Conservation (phyloP, 352 stramenopile genomes). For the Pythium phragmitis region DNA sequence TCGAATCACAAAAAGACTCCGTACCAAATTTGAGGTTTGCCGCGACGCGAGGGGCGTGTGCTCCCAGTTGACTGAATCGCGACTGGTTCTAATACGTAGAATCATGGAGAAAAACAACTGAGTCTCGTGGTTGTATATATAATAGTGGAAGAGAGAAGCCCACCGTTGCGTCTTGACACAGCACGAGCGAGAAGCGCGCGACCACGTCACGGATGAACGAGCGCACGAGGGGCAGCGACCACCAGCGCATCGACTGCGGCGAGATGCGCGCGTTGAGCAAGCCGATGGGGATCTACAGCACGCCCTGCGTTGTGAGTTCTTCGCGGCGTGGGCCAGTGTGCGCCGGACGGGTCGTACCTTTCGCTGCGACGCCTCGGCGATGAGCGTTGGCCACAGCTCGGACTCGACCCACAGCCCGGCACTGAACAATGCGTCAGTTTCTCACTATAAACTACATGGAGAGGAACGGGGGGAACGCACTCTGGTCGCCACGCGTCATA, state of each 20-base stretch:
- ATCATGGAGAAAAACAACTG: not conserved
- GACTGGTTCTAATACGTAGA: conserved; percentile 36
- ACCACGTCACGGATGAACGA: conserved; percentile 25
- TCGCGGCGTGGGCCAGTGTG: not conserved
- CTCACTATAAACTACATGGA: not conserved
- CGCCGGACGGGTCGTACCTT: conserved; percentile 23
- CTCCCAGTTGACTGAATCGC: conserved; percentile 51
- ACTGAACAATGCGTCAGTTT: conserved; percentile 14
- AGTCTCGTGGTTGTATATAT: not conserved
- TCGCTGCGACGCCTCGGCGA: conserved; percentile 45
- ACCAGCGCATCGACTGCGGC: conserved; percentile 43
- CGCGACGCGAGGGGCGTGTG: conserved; percentile 25
- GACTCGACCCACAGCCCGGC: conserved; percentile 78
- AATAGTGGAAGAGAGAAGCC: not conserved
- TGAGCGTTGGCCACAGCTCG: conserved; percentile 78
- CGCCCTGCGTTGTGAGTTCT: too few relatives aligned
- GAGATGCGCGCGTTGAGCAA: conserved; percentile 72
- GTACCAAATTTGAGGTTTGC: conserved; percentile 79
- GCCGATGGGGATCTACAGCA: conserved; percentile 47
- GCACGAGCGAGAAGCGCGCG: conserved; percentile 44
- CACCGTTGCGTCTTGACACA: conserved; percentile 63
- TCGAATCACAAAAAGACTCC: not conserved
- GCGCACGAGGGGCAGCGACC: conserved; percentile 38
- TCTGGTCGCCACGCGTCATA: conserved; percentile 58
- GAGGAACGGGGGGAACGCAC: conserved; percentile 27